Base-by-base conservation (phyloP, 2,329 filamentous ascomycete genomes). In the Tolypocladium tundrense region DNA sequence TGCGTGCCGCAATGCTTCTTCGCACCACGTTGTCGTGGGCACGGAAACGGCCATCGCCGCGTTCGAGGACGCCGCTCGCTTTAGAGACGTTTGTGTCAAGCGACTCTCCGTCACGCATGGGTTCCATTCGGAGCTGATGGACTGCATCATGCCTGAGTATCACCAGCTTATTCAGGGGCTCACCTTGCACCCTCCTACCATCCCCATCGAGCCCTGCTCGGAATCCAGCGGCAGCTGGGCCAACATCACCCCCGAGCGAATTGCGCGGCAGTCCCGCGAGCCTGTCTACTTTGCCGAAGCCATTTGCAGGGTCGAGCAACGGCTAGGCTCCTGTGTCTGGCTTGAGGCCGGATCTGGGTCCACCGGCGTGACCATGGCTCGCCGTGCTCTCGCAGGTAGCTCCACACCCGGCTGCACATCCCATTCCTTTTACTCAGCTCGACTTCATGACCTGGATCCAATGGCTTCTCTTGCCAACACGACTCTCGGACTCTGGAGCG, bases 261-360 rank as follows among this genome's bases (percentile, higher is more conserved):
- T 72, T 10, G 63, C 63, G 0, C 51, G 64, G 9, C 72, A 75
- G 24, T 69, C 67, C 41, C 64, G 71, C 2, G 37, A 65, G 2
- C 69, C 71, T 0, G 72, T 75, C 0, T 71, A 63, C 56, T 73
- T 73, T 52, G n/a, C 61, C 24, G 60, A 70, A 9, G 70, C 71
- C 1, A 42, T 71, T 1, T 53, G 63, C 8, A 58, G 71, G 19
- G 40, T 73, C 0, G 59, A 59, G 9, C 54, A 58, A 16, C 54
- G 62, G 19, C 59, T 66, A 19, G 64, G 65, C 1, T 55, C 57
- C 0, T 61, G 60, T 42, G 57, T 69, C 21, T 73, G 66, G 64
- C 58, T 74, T 6, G 72, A 74, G 53, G 69, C 68, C 4, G 72
- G 72, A 8, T 67, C 67, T 1, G 63, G 62, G 11, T 70, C 72